Evolutionary conservation across 768 basidiomycete genomes (phyloP).

Genomic region (Phaffia tasmanica): DNA sequence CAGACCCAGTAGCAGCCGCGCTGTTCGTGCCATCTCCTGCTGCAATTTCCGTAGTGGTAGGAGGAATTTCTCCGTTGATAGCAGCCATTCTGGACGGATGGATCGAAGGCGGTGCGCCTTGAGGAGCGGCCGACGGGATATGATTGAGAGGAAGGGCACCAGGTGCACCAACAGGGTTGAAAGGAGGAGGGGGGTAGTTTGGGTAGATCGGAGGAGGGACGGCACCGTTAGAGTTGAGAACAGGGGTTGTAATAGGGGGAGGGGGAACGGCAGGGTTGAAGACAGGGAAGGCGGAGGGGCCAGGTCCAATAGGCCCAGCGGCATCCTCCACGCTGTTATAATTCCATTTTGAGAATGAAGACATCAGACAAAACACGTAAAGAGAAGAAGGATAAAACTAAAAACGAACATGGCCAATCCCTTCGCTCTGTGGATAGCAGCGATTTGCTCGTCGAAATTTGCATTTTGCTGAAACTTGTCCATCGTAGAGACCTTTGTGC

Average conservation of each 20-base stretch:
- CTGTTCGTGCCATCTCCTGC: conserved; percentile 8
- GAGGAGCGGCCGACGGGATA: conserved; percentile 51
- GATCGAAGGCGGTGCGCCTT: conserved; percentile 46
- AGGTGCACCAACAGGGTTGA: not conserved
- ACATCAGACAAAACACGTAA: not conserved
- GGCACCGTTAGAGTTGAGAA: not conserved
- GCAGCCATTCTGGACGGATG: conserved; percentile 58
- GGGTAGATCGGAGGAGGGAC: not conserved
- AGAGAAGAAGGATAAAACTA: not conserved
- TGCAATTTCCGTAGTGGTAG: conserved; percentile 29
- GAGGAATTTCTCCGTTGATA: conserved; percentile 44
- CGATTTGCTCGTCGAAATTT: conserved; percentile 96
- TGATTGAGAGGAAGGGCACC: conserved; percentile 35
- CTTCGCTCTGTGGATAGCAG: conserved; percentile 85
- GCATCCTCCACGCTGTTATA: conserved; percentile 24
- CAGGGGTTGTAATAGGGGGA: not conserved
- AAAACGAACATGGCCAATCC: conserved; percentile 69
- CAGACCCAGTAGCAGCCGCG: conserved; percentile 48
- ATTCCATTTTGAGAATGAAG: not conserved
- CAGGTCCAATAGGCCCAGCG: conserved; percentile 27
- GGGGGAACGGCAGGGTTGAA: conserved; percentile 12
- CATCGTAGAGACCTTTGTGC: conserved; percentile 78
- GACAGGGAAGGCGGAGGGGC: conserved; percentile 19
- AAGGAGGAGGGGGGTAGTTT: not conserved
- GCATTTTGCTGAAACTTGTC: conserved; percentile 88